Base-by-base conservation (phyloP, 495 filamentous ascomycete species). In the Xeromyces bisporus region DNA sequence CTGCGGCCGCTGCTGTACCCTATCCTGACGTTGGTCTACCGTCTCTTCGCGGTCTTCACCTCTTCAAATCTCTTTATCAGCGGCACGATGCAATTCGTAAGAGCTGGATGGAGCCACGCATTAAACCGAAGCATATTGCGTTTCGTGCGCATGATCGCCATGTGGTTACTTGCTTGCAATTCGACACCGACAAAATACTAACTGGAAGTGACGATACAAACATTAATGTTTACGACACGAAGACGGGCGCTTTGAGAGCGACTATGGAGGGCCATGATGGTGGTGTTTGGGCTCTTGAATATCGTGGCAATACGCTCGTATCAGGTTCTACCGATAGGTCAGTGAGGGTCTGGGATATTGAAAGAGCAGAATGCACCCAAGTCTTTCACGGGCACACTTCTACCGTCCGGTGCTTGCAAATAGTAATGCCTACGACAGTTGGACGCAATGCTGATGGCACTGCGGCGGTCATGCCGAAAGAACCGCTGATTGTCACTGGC, bases 151-250 rank as follows among this genome's bases (percentile, higher is more conserved):
- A 99, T 44, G 82, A 87, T 33, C 73, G 85, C 3, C 86, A 96
- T 56, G 89, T 99, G 28, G 91, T 99, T 12, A 99, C 89, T 6
- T 99, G 89, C 42, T 65, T 99, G 31, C 86, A 96, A 43, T 96
- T 99, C 41, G 89, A 99, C 42, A 77, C 80, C 17, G 89, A 96
- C 57, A 96, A 96, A 55, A 93, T 99, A 34, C 62, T 99, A 35
- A 99, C 91, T 7, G 89, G 89, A 17, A 94, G 86, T 42, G 89
- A 99, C 53, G 89, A 99, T 49, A 92, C 85, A 7, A 78, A 93
- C 36, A 99, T 99, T 48, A 84, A 96, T 46, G 87, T 99, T 25
- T 99, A 96, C 49, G 86, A 96, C 45, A 99, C 89, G 8, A 87
- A 86, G 52, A 96, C 85, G 4, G 89, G 89, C 34, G 78, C 77